Evolutionary conservation across 208 protist species (phyloP), one percentile per base, ranked within the genome.

Genomic region (Leishmania amazonensis): DNA sequence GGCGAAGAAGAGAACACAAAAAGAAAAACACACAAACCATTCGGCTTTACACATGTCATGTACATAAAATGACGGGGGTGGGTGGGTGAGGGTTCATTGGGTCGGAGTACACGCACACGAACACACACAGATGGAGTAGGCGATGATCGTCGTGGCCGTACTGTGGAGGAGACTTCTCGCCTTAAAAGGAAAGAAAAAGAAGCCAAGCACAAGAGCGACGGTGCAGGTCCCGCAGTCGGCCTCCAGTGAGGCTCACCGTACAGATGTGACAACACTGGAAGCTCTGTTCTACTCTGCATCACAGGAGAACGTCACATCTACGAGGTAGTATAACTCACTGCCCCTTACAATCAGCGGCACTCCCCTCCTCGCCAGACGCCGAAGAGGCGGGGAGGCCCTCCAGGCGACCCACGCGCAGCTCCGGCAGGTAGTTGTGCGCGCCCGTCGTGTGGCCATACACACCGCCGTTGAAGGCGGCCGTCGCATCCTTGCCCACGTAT

Each of bases 401-500:
- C 35, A 76, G 9, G 47, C 28, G 17, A 11, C 87, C 90, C 67
- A 96, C 88, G 62, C 90, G 86, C 60, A 96, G 81, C 81, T 94
- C 83, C 38, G 81, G 86, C 64, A 96, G 81, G 72, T 95, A 83
- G 76, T 83, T 94, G 79, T 88, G 87, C 24, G 93, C 94, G 28
- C 87, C 90, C 17, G 71, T 76, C 31, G 86, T 89, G 85, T 97
- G 92, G 1, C 81, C 86, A 87, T 97, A 95, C 8, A 96, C 87
- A 19, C 83, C 87, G 57, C 92, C 91, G 75, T 83, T 86, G 81
- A 97, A 96, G 75, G 87, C 92, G 11, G 81, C 77, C 45, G 92
- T 94, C n/a, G 91, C 91, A 75, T 97, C 94, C 83, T 90, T 94
- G 65, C 94, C 94, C 31, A 96, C 82, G 73, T 90, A 95, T 31